phyloP scores from a whole-genome alignment of 1,284 basidiomycete species.

The Naganishia liquefaciens region DNA sequence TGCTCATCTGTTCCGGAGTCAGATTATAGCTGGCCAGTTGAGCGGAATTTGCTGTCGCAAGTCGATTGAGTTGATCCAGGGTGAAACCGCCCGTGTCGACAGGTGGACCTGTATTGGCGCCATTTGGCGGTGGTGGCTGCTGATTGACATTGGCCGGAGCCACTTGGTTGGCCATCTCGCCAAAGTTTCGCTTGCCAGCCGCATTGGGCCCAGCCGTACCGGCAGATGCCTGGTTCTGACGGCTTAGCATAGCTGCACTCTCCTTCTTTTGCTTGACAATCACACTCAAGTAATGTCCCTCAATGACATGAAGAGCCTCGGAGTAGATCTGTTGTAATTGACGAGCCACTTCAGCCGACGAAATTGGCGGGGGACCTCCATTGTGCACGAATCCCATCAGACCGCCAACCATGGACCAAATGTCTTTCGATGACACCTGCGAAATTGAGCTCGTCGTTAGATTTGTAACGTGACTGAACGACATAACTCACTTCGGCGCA shows the following conservation, averaged over 20 bases:
- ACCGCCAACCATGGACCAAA: slow-evolving; percentile 42
- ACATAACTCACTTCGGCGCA: slow-evolving; percentile 39
- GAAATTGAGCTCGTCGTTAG: neutral
- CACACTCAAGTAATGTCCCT: slow-evolving; percentile 19
- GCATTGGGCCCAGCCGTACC: neutral
- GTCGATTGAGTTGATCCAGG: slow-evolving; percentile 20
- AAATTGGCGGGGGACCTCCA: slow-evolving; percentile 38
- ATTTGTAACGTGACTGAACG: neutral
- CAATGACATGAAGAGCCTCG: slow-evolving; percentile 19
- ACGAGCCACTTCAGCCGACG: slow-evolving; percentile 37
- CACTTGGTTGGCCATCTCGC: neutral
- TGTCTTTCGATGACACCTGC: slow-evolving; percentile 28
- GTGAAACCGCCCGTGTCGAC: slow-evolving; percentile 22
- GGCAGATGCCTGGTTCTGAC: slow-evolving; percentile 4
- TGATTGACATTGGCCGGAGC: neutral
- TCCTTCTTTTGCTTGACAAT: slow-evolving; percentile 27
- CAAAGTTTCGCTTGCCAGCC: neutral
- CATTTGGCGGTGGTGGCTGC: neutral
- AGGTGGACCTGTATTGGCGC: neutral
- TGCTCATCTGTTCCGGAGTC: slow-evolving; percentile 17
- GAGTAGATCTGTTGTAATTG: slow-evolving; percentile 40
- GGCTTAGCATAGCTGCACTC: neutral
- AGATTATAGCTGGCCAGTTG: slow-evolving; percentile 16
- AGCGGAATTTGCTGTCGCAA: slow-evolving; percentile 17
- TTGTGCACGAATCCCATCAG: slow-evolving; percentile 41